phyloP scores from a whole-genome alignment of 495 filamentous ascomycete genomes.

The Aspergillus taichungensis region DNA sequence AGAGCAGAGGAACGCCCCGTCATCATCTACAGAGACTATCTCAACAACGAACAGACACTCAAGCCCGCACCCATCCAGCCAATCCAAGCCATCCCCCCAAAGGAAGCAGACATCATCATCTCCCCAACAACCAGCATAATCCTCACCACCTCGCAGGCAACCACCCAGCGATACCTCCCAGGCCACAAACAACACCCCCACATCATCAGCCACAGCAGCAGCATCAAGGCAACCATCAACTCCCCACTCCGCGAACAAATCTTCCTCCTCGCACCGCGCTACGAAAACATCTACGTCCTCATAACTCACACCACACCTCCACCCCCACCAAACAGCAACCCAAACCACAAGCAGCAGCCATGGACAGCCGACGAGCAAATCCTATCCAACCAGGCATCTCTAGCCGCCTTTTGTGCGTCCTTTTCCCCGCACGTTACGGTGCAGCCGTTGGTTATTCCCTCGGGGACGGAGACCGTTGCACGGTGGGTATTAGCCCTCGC shows the following conservation, averaged over 20 bases:
- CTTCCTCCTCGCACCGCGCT: slow-evolving; percentile 43
- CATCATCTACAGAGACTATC: slow-evolving; percentile 24
- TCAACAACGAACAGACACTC: not conserved
- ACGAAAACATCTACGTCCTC: slow-evolving; percentile 65
- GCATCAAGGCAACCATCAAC: slow-evolving; percentile 10
- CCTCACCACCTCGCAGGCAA: slow-evolving; percentile 60
- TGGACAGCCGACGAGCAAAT: slow-evolving; percentile 5
- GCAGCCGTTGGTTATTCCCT: slow-evolving; percentile 20
- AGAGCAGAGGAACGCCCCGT: slow-evolving; percentile 3
- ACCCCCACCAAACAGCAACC: slow-evolving; percentile 6
- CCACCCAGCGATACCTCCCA: slow-evolving; percentile 62
- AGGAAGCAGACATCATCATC: slow-evolving; percentile 68
- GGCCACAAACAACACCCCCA: slow-evolving; percentile 32
- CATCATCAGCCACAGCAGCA: slow-evolving; percentile 2
- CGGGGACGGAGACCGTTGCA: slow-evolving; percentile 33
- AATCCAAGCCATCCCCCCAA: not conserved
- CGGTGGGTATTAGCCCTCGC: slow-evolving; percentile 25
- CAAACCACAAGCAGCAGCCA: not conserved
- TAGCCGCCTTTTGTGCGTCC: slow-evolving; percentile 13
- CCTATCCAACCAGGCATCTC: slow-evolving; percentile 3
- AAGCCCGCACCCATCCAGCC: not conserved
- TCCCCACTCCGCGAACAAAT: slow-evolving; percentile 51
- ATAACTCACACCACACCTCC: slow-evolving; percentile 24
- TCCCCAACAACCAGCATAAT: slow-evolving; percentile 64
- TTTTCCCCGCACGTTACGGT: slow-evolving; percentile 14